A percentile compares a stretch with the other conserved stretches of the same genome.
phyloP scores from a whole-genome alignment of 2,329 filamentous ascomycete genomes.

The Colletotrichum australisinense region DNA sequence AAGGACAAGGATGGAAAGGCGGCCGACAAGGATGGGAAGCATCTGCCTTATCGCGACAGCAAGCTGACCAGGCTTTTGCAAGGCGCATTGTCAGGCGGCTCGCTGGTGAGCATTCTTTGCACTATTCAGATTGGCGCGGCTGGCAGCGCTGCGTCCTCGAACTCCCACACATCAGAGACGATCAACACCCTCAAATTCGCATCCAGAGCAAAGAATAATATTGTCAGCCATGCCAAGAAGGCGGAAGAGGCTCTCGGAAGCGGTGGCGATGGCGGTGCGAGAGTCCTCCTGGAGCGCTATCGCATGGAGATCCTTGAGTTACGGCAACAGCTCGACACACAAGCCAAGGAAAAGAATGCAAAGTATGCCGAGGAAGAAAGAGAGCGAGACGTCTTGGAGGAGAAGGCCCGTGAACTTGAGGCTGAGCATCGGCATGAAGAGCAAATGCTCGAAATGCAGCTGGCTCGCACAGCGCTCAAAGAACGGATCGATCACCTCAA shows the following conservation, averaged over 20 bases:
- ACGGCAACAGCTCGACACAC: conserved; percentile 82
- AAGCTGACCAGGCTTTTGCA: conserved; percentile 95
- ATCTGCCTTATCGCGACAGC: conserved; percentile 96
- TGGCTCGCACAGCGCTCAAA: conserved; percentile 93
- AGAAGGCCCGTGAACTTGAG: conserved; percentile 80
- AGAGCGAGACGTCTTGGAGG: conserved; percentile 74
- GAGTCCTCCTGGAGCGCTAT: conserved; percentile 91
- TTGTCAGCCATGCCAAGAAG: conserved; percentile 95
- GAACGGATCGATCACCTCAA: conserved; percentile 98
- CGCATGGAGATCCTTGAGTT: conserved; percentile 91
- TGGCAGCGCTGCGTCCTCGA: conserved; percentile 76
- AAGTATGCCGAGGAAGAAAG: conserved; percentile 73
- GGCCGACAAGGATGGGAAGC: conserved; percentile 86
- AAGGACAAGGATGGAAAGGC: conserved; percentile 84
- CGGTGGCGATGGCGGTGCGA: conserved; percentile 85
- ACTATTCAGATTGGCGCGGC: conserved; percentile 91
- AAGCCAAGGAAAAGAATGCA: conserved; percentile 76
- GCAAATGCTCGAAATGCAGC: conserved; percentile 98
- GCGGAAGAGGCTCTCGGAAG: conserved; percentile 88
- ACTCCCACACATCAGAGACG: conserved; percentile 86
- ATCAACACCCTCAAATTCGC: conserved; percentile 98
- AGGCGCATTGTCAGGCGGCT: conserved; percentile 91
- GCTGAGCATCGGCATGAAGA: conserved; percentile 91
- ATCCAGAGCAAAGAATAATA: conserved; percentile 95
- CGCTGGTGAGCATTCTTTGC: conserved; percentile 95